phyloP scores from a whole-genome alignment of 2,329 filamentous ascomycete species.

The Penicillium janthinellum region DNA sequence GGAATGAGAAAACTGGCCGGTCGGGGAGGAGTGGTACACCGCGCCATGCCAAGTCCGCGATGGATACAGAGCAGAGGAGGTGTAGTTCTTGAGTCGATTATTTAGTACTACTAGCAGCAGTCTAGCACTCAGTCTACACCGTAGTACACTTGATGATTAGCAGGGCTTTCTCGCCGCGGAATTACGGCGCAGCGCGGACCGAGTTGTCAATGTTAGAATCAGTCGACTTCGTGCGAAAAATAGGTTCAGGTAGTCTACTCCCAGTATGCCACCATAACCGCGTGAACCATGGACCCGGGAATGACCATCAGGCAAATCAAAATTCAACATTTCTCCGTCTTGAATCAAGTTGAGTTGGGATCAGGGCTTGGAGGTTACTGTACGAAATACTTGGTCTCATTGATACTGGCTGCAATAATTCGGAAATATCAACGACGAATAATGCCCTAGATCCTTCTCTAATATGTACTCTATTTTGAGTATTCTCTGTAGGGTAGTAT shows the following conservation, averaged over 20 bases:
- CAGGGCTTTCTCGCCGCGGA: background rate
- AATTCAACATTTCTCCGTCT: background rate
- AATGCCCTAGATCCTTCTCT: background rate
- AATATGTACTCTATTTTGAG: background rate
- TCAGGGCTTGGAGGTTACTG: background rate
- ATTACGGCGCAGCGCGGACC: conserved; percentile 1
- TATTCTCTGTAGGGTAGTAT: background rate
- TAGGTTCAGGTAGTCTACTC: background rate
- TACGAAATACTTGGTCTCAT: background rate
- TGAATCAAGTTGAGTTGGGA: background rate
- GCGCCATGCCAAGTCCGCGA: conserved; percentile 2
- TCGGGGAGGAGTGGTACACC: background rate
- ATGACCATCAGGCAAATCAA: background rate
- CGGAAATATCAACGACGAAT: background rate
- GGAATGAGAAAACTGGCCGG: background rate
- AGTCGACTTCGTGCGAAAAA: background rate
- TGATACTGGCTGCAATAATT: background rate
- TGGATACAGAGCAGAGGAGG: background rate
- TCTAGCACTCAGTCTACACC: too few species aligned
- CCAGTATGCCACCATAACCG: background rate
- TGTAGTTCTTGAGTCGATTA: background rate
- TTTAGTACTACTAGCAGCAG: too few species aligned
- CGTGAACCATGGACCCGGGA: conserved; percentile 22
- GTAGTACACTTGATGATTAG: too few species aligned
- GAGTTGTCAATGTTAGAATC: background rate